A percentile compares a stretch with the other conserved stretches of the same genome.
These are phyloP conservation scores for Ilyonectria mors-panacis DNA, from an alignment of 2,329 filamentous ascomycete species.

Conservation along the genomic window DNA sequence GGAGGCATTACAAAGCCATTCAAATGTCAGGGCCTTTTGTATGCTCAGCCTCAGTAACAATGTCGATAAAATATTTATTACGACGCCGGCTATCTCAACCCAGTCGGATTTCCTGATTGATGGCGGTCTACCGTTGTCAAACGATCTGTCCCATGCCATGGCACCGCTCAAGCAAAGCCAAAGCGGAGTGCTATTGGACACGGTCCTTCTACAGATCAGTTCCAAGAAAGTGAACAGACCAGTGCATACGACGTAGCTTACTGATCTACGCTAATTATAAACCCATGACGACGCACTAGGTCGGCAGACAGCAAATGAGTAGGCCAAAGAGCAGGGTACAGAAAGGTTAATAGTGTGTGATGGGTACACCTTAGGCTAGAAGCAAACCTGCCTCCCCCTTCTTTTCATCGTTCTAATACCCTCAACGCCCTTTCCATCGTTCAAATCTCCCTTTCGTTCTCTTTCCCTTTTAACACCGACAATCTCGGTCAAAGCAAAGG, in stretches of 20 bases:
- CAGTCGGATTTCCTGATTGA: neutral
- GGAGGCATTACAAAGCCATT: neutral
- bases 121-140: neutral
- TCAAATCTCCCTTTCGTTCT: neutral
- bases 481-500: neutral
- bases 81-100: neutral
- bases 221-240: neutral
- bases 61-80: neutral
- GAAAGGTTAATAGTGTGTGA: neutral
- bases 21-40: neutral
- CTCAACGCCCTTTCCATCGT: neutral
- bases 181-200: neutral
- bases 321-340: neutral
- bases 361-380: neutral
- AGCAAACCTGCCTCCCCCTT: neutral
- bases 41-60: neutral
- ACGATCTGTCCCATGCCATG: neutral
- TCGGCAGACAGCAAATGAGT: neutral
- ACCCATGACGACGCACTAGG: neutral
- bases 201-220: neutral
- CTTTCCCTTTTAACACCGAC: neutral
- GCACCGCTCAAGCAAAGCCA: neutral
- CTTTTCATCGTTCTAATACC: neutral
- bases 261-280: neutral
- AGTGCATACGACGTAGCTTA: neutral